Evolutionary conservation across 345 rosid genomes (phyloP), one percentile per base, ranked within the genome.

Genomic region (Salix brachista): DNA sequence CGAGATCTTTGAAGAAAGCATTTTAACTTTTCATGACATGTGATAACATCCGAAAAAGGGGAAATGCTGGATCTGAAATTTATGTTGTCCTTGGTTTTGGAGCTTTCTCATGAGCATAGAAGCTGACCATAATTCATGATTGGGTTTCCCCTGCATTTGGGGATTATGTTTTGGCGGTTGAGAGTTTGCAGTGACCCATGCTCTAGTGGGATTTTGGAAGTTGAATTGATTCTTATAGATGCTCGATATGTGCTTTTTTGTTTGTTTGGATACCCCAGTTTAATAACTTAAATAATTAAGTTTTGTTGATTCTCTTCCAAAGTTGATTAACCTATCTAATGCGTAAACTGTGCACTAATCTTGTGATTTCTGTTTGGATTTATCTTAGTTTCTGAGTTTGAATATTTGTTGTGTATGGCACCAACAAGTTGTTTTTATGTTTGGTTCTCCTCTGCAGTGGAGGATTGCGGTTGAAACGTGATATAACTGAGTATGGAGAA

Each of bases 381-480:
- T 41, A 41, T 41, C 44, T 92, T 74, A 83, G 85, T 80, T 74
- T 30, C 36, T 6, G 1, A 4, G 21, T n/a, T 17, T 3, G 39
- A 25, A 28, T 66, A 25, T 26, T 41, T 70, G 30, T 50, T 70
- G 46, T 69, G 2, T 34, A 65, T 19, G 67, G 67, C 72, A 69
- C 18, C n/a, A 8, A n/a, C 69, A 50, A 39, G 37, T 71, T 13
- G n/a, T 67, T 66, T 23, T 50, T 74, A 34, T 77, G 28, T 56
- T 75, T 71, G 30, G 3, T 79, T 77, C 67, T 73, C 42, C 73
- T 69, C 23, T 80, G 77, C 82, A 91, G 99, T 84, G 99, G 99
- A 83, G 99, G 99, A 72, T 83, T 96, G 78, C 91, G 93, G 78
- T 88, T 94, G 90, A 94, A 96, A 84, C 97, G 98, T 87, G 98